Evolutionary conservation across 1,284 basidiomycete genomes (phyloP).

Genomic region (Malassezia furfur): DNA sequence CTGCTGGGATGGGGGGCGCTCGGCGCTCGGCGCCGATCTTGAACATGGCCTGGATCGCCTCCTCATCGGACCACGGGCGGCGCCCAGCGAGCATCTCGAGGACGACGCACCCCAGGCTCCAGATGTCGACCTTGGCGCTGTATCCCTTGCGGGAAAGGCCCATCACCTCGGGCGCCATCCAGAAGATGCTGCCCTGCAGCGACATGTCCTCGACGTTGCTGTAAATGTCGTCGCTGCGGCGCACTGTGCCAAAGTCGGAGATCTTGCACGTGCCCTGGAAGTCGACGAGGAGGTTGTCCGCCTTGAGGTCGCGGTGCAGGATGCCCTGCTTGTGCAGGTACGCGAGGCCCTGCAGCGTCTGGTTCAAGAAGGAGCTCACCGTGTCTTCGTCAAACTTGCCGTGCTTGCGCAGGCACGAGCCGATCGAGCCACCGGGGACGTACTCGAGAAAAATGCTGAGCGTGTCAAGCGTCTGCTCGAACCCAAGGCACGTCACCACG

Average conservation of each 20-base stretch:
- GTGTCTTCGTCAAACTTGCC: slow-evolving; percentile 87
- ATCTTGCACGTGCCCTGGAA: slow-evolving; percentile 90
- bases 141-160: slow-evolving; percentile 69
- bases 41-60: slow-evolving; percentile 84
- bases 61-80: slow-evolving; percentile 82
- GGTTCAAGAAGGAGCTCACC: slow-evolving; percentile 81
- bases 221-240: slow-evolving; percentile 60
- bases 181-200: slow-evolving; percentile 94
- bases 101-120: slow-evolving; percentile 93
- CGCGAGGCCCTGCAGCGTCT: slow-evolving; percentile 82
- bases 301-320: slow-evolving; percentile 91
- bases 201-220: slow-evolving; percentile 63
- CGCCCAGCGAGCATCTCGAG: slow-evolving; percentile 96
- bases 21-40: slow-evolving; percentile 75
- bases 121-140: slow-evolving; percentile 93
- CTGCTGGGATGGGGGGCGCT: slow-evolving; percentile 78
- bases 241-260: slow-evolving; percentile 68
- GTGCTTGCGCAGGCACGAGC: slow-evolving; percentile 79
- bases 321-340: slow-evolving; percentile 88
- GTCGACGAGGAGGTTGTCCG: slow-evolving; percentile 95
- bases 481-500: slow-evolving; percentile 89
- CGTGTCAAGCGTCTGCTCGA: slow-evolving; percentile 75
- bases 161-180: slow-evolving; percentile 97
- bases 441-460: slow-evolving; percentile 83
- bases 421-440: slow-evolving; percentile 85